A percentile compares a stretch with the other conserved stretches of the same genome.
Evolutionary conservation across 768 basidiomycete genomes (phyloP).

Genomic region (Suillus decipiens): DNA sequence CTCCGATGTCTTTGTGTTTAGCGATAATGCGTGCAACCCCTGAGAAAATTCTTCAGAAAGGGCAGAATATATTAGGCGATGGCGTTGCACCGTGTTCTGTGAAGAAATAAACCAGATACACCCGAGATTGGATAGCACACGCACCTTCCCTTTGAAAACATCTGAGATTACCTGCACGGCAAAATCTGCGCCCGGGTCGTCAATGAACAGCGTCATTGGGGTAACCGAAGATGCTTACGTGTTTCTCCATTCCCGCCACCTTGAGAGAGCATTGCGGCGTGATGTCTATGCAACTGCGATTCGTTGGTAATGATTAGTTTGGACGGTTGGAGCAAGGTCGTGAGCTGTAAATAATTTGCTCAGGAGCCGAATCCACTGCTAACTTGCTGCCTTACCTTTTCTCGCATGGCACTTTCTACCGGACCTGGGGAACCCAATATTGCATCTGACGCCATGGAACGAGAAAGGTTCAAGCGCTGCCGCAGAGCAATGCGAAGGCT

Average conservation of each 20-base stretch:
- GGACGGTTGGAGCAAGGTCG: conserved; percentile 57
- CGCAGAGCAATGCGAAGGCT: conserved; percentile 21
- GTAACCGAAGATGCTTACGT: conserved; percentile 52
- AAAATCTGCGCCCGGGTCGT: conserved; percentile 57
- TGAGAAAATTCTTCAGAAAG: conserved; percentile 68
- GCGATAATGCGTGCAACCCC: conserved; percentile 76
- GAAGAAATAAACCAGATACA: conserved; percentile 15
- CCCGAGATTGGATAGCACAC: conserved; percentile 17
- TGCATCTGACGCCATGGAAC: conserved; percentile 30
- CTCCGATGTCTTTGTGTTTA: conserved; percentile 70
- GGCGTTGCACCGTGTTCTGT: conserved; percentile 77
- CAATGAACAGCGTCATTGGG: conserved; percentile 20
- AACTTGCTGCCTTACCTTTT: conserved; percentile 46
- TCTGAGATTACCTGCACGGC: conserved; percentile 73
- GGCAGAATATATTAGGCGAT: conserved; percentile 75
- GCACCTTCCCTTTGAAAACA: conserved; percentile 72
- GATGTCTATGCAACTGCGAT: conserved; percentile 84
- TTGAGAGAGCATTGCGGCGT: conserved; percentile 75
- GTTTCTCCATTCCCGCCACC: conserved; percentile 75
- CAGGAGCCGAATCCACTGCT: conserved; percentile 25
- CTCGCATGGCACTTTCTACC: conserved; percentile 59
- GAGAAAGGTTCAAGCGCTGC: conserved; percentile 18
- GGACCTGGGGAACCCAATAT: conserved; percentile 40
- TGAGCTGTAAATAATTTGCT: conserved; percentile 49
- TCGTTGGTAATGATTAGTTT: conserved; percentile 74